phyloP scores from a whole-genome alignment of 345 rosid genomes.

The Noccaea caerulescens region DNA sequence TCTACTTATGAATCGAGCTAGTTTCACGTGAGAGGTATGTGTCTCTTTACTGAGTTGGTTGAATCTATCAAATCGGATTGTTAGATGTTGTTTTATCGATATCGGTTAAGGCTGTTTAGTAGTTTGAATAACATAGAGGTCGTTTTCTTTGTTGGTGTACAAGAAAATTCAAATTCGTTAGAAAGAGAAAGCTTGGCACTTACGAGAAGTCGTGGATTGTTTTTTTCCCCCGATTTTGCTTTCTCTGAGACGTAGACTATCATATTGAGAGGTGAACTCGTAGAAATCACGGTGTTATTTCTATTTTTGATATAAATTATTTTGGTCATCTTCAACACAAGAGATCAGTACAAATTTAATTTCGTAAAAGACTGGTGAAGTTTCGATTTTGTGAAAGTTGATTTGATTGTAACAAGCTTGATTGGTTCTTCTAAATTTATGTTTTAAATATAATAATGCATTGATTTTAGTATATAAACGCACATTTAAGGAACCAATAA shows the following conservation, averaged over 20 bases:
- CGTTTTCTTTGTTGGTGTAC: conserved; percentile 8
- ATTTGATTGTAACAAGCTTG: too few species aligned
- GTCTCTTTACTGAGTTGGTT: conserved; percentile 12
- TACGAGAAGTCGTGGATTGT: neutral
- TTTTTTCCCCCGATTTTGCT: too few species aligned
- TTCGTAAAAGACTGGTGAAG: too few species aligned
- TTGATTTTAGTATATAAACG: neutral
- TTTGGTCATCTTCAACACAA: too few species aligned
- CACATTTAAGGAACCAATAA: neutral
- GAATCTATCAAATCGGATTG: neutral
- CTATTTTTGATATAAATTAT: too few species aligned
- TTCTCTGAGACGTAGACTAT: neutral
- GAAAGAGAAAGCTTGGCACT: neutral
- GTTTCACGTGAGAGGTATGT: conserved; percentile 16
- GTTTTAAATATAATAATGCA: neutral
- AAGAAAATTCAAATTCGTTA: neutral
- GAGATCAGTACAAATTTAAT: too few species aligned
- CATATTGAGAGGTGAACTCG: too few species aligned
- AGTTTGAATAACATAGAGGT: conserved; percentile 1
- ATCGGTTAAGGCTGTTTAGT: conserved; percentile 1
- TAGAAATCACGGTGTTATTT: too few species aligned
- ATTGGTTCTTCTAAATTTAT: too few species aligned
- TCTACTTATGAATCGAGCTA: conserved; percentile 9
- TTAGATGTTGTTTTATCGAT: conserved; percentile 16
- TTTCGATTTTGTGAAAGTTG: too few species aligned